Conservation (phyloP, 768 basidiomycete species). For the Gymnopilus junonius region DNA sequence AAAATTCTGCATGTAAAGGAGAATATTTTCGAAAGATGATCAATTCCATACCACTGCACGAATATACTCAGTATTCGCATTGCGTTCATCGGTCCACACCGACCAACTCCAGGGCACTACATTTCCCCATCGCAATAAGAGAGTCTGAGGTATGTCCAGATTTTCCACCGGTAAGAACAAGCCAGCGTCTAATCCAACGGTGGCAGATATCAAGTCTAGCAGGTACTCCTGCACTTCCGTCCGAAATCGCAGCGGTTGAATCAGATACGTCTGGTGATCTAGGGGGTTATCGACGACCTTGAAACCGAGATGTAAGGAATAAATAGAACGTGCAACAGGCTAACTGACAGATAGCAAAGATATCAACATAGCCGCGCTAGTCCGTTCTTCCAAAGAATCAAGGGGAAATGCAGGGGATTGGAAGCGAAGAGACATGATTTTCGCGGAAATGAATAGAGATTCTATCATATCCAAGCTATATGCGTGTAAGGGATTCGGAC, state of each 20-base stretch:
- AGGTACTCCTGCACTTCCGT: conserved; percentile 51
- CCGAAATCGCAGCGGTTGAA: conserved; percentile 33
- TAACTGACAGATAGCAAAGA: conserved; percentile 44
- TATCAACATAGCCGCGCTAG: conserved; percentile 44
- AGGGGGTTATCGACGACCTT: conserved; percentile 5
- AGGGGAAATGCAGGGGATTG: conserved; percentile 10
- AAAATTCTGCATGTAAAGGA: neutral
- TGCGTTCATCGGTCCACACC: conserved; percentile 59
- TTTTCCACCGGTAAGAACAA: conserved; percentile 14
- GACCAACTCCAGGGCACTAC: conserved; percentile 69
- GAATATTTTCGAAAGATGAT: neutral
- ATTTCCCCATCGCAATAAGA: conserved; percentile 64
- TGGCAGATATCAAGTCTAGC: conserved; percentile 46
- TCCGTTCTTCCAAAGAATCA: conserved; percentile 17
- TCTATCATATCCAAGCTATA: conserved; percentile 17
- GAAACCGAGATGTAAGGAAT: neutral
- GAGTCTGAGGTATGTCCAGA: conserved; percentile 38
- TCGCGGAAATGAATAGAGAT: conserved; percentile 23
- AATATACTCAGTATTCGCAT: conserved; percentile 53
- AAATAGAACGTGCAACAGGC: conserved; percentile 26
- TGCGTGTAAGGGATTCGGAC: neutral
- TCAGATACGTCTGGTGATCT: neutral
- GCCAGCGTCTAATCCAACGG: conserved; percentile 35
- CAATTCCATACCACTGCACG: conserved; percentile 49
- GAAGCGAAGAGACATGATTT: conserved; percentile 5